Evolutionary conservation across 306 rosid genomes (phyloP).

Genomic region (Echinosophora koreensis): DNA sequence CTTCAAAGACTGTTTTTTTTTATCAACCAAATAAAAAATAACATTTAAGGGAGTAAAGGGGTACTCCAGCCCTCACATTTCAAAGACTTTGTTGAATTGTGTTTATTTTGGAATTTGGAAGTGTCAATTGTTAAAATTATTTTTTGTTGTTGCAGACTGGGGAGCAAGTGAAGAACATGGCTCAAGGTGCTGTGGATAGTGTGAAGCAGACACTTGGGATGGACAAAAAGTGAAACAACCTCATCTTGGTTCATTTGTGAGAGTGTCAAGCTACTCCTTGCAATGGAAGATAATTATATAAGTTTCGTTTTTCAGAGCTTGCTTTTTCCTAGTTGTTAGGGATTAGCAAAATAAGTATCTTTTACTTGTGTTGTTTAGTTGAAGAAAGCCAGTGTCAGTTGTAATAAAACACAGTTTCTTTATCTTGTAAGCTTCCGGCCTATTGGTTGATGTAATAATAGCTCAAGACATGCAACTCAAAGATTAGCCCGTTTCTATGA

Average conservation of each 20-base stretch:
- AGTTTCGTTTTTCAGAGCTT: conserved; percentile 20
- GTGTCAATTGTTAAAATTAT: neutral
- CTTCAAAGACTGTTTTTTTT: no score
- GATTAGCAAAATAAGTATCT: conserved; percentile 43
- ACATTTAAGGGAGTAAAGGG: no score
- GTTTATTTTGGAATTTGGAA: neutral
- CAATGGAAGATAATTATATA: conserved; percentile 39
- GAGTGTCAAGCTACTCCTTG: conserved; percentile 15
- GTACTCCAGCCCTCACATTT: no score
- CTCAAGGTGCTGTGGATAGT: conserved; percentile 65
- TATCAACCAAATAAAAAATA: no score
- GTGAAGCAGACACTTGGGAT: conserved; percentile 75
- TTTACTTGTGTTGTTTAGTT: conserved; percentile 1
- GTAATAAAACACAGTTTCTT: conserved; percentile 36
- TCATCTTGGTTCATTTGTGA: conserved; percentile 3
- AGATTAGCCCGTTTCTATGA: no score
- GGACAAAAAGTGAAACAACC: conserved; percentile 54
- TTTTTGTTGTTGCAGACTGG: conserved; percentile 57
- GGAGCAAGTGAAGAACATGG: conserved; percentile 68
- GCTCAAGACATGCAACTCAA: neutral
- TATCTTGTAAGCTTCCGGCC: neutral
- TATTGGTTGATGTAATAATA: neutral
- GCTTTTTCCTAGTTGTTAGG: conserved; percentile 47
- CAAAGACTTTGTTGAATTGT: neutral
- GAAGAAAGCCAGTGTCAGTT: conserved; percentile 20